Evolutionary conservation across 352 stramenopile species (phyloP).

Genomic region (Phytophthora pluvialis): DNA sequence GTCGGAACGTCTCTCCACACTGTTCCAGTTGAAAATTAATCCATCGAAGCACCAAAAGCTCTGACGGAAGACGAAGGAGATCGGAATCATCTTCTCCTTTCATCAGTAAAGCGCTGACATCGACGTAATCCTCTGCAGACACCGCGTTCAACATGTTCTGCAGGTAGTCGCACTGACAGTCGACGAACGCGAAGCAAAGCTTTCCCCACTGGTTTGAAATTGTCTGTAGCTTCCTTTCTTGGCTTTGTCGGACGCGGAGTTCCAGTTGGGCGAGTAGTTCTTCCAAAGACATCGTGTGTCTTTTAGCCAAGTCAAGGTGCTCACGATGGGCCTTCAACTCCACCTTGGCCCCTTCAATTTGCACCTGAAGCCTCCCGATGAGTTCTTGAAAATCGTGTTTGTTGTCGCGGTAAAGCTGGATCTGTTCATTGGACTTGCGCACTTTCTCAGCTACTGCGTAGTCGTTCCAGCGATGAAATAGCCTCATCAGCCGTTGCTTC

Average conservation of each 20-base stretch:
- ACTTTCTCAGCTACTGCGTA: slow-evolving; percentile 49
- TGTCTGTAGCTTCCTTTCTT: slow-evolving; percentile 63
- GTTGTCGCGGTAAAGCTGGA: slow-evolving; percentile 58
- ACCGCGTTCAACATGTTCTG: slow-evolving; percentile 71
- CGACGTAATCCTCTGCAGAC: slow-evolving; percentile 46
- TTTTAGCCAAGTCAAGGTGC: slow-evolving; percentile 66
- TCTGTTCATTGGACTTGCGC: slow-evolving; percentile 36
- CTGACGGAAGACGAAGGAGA: slow-evolving; percentile 52
- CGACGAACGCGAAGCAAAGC: slow-evolving; percentile 66
- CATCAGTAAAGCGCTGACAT: slow-evolving; percentile 44
- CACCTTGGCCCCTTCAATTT: slow-evolving; percentile 58
- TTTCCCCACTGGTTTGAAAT: slow-evolving; percentile 73
- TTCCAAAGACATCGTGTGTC: slow-evolving; percentile 61
- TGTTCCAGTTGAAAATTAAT: slow-evolving; percentile 72
- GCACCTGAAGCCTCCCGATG: slow-evolving; percentile 47
- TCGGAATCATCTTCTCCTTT: slow-evolving; percentile 67
- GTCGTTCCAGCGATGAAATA: slow-evolving; percentile 58
- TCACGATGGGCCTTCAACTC: slow-evolving; percentile 58
- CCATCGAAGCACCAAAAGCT: slow-evolving; percentile 73
- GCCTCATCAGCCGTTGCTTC: slow-evolving; percentile 48
- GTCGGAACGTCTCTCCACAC: slow-evolving; percentile 37
- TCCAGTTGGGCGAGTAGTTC: slow-evolving; percentile 63
- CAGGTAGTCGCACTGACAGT: slow-evolving; percentile 56
- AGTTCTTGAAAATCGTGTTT: slow-evolving; percentile 62
- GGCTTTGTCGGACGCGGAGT: slow-evolving; percentile 48